Base-by-base conservation (phyloP, 768 basidiomycete genomes). In the Leccinum uliginosum region DNA sequence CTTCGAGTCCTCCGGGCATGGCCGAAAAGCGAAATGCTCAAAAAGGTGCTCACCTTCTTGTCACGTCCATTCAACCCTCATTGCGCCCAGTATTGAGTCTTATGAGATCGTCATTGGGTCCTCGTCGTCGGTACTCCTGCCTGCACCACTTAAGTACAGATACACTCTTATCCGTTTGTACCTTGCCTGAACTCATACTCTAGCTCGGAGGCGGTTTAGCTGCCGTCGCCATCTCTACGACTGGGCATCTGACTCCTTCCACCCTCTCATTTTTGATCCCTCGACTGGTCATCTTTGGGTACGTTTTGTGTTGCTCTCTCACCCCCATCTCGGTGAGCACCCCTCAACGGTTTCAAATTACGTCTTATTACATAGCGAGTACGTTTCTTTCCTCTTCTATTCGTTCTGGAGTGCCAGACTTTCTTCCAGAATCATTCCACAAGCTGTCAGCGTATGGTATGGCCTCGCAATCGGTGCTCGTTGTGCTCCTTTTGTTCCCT, bases 21-120 rank as follows among this genome's bases (percentile, higher is more conserved):
- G 76, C 64, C 21, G 90, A 95, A 71, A 80, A 82, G 63, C 61
- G 66, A 40, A 89, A 92, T 58, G 91, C 91, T 0, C 78, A 80
- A 65, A 85, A 80, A 74, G 90, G 89, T 86, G 50, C 2, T 70
- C 55, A 1, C 1, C 3, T 27, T 4, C 6, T 32, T 30, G 14
- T 45, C 15, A n/a, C 24, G 0, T 9, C 14, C 2, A 10, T 1
- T 29, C 4, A 12, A 32, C 3, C 8, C 59, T 61, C 47, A 68
- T 49, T 30, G 10, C 6, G 14, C 38, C 54, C 53, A 85, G 85
- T 86, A 19, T 71, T 85, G 32, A 67, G 66, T 10, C 69, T 86
- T 15, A 80, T 86, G 79, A 60, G 89, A 91, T 0, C 81, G 91
- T 3, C 92, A 94, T 71, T 94, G 96, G 96, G 93, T 98, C 12